Conservation (phyloP, 169 alveolate species). For the Cardiosporidium cionae region DNA sequence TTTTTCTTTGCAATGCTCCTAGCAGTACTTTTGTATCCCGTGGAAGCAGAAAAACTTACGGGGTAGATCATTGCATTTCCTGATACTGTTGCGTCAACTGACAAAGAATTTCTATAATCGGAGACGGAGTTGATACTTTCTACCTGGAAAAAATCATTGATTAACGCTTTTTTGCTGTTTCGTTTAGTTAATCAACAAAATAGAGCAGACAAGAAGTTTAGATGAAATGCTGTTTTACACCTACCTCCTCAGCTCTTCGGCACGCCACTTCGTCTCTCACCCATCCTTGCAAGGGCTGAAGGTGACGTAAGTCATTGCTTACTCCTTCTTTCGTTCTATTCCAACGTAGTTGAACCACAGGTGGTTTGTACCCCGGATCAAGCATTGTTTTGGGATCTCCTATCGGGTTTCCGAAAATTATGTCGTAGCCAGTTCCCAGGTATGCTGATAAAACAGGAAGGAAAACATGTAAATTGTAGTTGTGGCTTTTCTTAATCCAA, state of each 20-base stretch:
- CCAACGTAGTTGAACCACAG: conserved; percentile 29
- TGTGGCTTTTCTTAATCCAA: too few species aligned
- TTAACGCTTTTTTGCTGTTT: too few species aligned
- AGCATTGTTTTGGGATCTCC: conserved; percentile 24
- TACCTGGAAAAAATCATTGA: conserved; percentile 1
- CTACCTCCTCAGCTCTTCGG: conserved; percentile 57
- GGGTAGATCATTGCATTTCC: conserved; percentile 37
- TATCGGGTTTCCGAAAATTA: conserved; percentile 21
- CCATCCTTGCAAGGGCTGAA: conserved; percentile 65
- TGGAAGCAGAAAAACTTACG: conserved; percentile 60
- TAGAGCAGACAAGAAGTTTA: background rate
- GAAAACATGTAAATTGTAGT: too few species aligned
- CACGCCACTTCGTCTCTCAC: conserved; percentile 64
- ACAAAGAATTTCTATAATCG: conserved; percentile 53
- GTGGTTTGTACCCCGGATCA: conserved; percentile 24
- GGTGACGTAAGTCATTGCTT: conserved; percentile 40
- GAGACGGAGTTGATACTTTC: conserved; percentile 39
- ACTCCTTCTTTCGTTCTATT: conserved; percentile 35
- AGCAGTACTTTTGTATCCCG: conserved; percentile 56
- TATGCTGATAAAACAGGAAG: background rate
- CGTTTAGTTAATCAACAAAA: background rate
- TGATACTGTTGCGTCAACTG: conserved; percentile 55
- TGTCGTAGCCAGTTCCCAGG: conserved; percentile 25
- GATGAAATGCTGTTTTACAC: background rate
- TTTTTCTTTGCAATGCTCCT: conserved; percentile 38